Conservation (phyloP, 148 eudicot genomes). For the Silene uniflora region DNA sequence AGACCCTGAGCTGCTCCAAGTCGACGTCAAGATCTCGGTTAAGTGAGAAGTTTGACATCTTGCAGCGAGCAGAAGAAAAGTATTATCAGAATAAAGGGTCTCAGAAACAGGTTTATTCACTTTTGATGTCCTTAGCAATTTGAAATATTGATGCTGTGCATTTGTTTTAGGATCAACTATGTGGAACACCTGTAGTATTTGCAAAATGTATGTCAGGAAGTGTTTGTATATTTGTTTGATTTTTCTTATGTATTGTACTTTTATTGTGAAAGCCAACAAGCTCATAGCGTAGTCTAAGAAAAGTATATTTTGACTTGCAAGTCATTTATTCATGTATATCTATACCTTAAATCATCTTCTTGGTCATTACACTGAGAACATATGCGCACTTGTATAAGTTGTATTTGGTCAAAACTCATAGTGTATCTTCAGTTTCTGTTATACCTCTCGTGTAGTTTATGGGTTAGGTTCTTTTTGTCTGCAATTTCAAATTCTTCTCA, state of each 20-base stretch:
- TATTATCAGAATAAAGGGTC: slow-evolving; percentile 50
- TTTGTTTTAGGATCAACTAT: not conserved
- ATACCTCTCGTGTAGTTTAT: not conserved
- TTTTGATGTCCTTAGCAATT: not conserved
- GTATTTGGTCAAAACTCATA: not conserved
- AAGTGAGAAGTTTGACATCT: slow-evolving; percentile 54
- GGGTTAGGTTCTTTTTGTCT: not conserved
- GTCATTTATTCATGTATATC: not conserved
- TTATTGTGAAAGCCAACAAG: not conserved
- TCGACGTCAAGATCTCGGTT: slow-evolving; percentile 44
- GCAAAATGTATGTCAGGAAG: not conserved
- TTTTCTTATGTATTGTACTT: not conserved
- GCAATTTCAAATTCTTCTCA: not conserved
- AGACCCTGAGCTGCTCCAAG: slow-evolving; percentile 35
- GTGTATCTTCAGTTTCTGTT: not conserved
- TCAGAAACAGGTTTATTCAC: slow-evolving; percentile 49
- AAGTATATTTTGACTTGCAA: not conserved
- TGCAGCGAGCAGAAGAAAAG: slow-evolving; percentile 84
- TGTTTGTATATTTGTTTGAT: not conserved
- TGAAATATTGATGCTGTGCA: not conserved
- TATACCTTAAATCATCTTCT: not conserved
- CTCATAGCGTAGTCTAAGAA: not conserved
- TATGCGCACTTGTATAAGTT: not conserved
- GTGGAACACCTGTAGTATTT: not conserved
- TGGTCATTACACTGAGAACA: not conserved